A percentile compares a stretch with the other conserved stretches of the same genome.
Conservation (phyloP, 2,329 filamentous ascomycete species). For the Juglanconis sp. region DNA sequence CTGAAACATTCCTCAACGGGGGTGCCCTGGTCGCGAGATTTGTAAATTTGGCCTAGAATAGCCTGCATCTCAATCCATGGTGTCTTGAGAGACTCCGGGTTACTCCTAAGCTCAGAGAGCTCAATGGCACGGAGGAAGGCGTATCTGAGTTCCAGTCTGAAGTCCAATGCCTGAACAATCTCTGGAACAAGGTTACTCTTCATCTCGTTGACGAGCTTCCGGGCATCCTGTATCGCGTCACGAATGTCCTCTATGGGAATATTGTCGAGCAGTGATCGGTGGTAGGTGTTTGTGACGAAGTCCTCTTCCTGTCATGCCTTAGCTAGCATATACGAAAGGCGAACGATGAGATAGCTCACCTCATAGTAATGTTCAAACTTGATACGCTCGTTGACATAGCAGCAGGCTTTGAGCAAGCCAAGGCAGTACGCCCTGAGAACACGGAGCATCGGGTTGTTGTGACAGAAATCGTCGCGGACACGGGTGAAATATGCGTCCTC, state of each 20-base stretch:
- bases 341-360: constrained; percentile 41
- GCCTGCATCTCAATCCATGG: constrained; percentile 50
- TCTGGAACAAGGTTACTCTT: constrained; percentile 37
- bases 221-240: constrained; percentile 51
- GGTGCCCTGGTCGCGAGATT: constrained; percentile 59
- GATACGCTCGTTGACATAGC: constrained; percentile 73
- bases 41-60: constrained; percentile 54
- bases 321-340: not conserved
- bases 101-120: constrained; percentile 41
- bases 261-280: constrained; percentile 68
- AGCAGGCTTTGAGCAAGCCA: constrained; percentile 77
- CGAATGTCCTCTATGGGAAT: constrained; percentile 58
- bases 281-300: constrained; percentile 89
- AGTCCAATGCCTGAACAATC: constrained; percentile 54
- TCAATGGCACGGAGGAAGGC: constrained; percentile 57
- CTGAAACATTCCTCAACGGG: constrained; percentile 79
- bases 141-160: constrained; percentile 65
- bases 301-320: constrained; percentile 74
- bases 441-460: constrained; percentile 48
- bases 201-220: constrained; percentile 45
- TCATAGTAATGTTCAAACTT: constrained; percentile 88
- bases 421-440: constrained; percentile 84
- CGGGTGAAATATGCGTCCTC: constrained; percentile 62
- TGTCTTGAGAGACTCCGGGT: constrained; percentile 44
- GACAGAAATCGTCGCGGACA: constrained; percentile 26